Evolutionary conservation across 768 basidiomycete genomes (phyloP).

Genomic region (Tricholoma matsutake): DNA sequence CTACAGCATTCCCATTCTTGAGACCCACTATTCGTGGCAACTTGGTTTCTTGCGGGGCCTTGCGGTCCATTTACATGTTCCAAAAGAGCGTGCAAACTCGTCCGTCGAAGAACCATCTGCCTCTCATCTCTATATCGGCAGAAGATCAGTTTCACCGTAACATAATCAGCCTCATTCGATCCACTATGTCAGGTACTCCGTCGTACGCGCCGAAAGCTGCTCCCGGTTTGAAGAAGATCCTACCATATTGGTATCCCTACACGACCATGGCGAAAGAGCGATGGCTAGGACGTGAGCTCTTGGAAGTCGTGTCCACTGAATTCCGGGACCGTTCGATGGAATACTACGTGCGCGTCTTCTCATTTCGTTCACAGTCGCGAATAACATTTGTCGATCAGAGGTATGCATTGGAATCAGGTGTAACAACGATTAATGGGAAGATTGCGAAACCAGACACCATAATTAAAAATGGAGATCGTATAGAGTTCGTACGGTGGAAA

Average conservation of each 20-base stretch:
- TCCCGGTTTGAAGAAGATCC: slow-evolving; percentile 68
- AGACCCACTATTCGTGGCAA: slow-evolving; percentile 1
- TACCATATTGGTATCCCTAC: slow-evolving; percentile 92
- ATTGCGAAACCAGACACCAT: slow-evolving; percentile 77
- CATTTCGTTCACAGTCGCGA: neutral
- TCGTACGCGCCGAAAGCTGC: slow-evolving; percentile 26
- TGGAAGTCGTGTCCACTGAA: slow-evolving; percentile 92
- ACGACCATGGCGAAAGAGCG: slow-evolving; percentile 90
- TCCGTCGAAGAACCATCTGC: slow-evolving; percentile 32
- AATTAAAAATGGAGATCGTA: slow-evolving; percentile 81
- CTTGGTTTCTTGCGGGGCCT: slow-evolving; percentile 9
- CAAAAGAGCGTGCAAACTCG: slow-evolving; percentile 2
- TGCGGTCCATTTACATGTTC: slow-evolving; percentile 13
- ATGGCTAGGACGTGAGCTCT: slow-evolving; percentile 82
- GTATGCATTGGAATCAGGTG: slow-evolving; percentile 80
- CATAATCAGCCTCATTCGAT: slow-evolving; percentile 48
- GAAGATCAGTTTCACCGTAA: slow-evolving; percentile 57
- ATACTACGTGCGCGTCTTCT: slow-evolving; percentile 74
- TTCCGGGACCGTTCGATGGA: slow-evolving; percentile 93
- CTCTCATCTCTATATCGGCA: slow-evolving; percentile 47
- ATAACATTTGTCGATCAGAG: slow-evolving; percentile 28
- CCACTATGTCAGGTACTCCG: slow-evolving; percentile 44
- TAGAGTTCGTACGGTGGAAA: slow-evolving; percentile 61
- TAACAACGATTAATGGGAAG: slow-evolving; percentile 93
- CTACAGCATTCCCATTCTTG: neutral